These are phyloP conservation scores for Dryas alaskensis DNA, from an alignment of 306 rosid species.

Conservation along the genomic window DNA sequence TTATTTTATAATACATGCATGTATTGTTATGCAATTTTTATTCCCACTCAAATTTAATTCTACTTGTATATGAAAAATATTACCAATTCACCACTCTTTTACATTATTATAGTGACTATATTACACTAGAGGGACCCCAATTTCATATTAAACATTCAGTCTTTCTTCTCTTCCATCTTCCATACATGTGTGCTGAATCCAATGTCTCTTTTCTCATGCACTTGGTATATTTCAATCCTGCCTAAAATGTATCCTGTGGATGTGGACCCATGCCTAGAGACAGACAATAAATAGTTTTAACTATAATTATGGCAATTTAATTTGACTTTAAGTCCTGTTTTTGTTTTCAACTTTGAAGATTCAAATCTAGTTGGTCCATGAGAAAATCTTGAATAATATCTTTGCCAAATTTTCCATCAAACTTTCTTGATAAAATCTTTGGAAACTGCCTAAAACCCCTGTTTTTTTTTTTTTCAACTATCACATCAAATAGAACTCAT, in stretches of 20 bases:
- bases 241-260: not conserved
- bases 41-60: no score
- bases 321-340: not conserved
- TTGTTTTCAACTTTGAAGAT: not conserved
- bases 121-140: no score
- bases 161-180: not conserved
- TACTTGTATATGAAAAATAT: no score
- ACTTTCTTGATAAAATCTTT: not conserved
- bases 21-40: no score
- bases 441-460: no score
- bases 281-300: not conserved
- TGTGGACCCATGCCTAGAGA: not conserved
- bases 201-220: not conserved
- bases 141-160: not conserved
- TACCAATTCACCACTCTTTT: no score
- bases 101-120: no score
- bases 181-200: not conserved
- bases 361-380: not conserved
- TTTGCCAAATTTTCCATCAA: not conserved
- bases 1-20: no score
- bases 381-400: slow-evolving; percentile 1
- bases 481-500: no score
- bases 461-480: no score
- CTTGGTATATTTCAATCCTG: not conserved
- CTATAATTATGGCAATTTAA: not conserved